Evolutionary conservation across 192 early-diverging fungal genomes (phyloP).

Genomic region (Umbelopsis ramanniana): DNA sequence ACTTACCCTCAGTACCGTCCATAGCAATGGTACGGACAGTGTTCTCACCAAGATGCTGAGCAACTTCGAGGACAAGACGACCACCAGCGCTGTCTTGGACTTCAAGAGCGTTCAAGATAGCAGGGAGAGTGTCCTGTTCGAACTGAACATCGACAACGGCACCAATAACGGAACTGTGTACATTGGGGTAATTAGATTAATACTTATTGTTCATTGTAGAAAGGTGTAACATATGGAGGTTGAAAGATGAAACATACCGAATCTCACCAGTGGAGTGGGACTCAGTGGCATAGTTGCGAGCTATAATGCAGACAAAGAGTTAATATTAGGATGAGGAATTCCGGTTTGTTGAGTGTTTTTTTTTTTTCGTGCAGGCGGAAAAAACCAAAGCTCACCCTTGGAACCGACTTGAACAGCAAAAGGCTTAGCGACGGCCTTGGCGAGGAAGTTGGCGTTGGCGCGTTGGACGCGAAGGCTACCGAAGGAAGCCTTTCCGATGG

Average conservation of each 20-base stretch:
- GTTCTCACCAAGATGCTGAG: constrained; percentile 98
- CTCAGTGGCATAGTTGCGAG: constrained; percentile 68
- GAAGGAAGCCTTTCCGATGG: constrained; percentile 35
- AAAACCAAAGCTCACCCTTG: constrained; percentile 5
- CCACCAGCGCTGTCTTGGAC: constrained; percentile 76
- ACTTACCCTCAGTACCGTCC: constrained; percentile 91
- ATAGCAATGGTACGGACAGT: constrained; percentile 99
- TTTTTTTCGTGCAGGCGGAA: constrained; percentile 1
- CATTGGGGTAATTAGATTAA: neutral
- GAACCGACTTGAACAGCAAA: constrained; percentile 27
- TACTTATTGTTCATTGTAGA: neutral
- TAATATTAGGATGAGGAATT: neutral
- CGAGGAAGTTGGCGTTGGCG: constrained; percentile 24
- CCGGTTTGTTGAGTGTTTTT: neutral
- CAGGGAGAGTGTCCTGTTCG: constrained; percentile 84
- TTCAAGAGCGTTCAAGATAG: constrained; percentile 97
- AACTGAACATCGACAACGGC: constrained; percentile 99
- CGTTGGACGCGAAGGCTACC: constrained; percentile 31
- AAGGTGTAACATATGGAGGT: neutral
- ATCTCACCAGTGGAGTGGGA: constrained; percentile 72
- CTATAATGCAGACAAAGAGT: constrained; percentile 5
- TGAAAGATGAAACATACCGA: constrained; percentile 52
- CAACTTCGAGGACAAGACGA: constrained; percentile 94
- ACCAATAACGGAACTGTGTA: constrained; percentile 77
- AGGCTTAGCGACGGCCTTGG: constrained; percentile 34